Evolutionary conservation across 2,329 filamentous ascomycete genomes (phyloP).

Genomic region (Fusarium acutatum): DNA sequence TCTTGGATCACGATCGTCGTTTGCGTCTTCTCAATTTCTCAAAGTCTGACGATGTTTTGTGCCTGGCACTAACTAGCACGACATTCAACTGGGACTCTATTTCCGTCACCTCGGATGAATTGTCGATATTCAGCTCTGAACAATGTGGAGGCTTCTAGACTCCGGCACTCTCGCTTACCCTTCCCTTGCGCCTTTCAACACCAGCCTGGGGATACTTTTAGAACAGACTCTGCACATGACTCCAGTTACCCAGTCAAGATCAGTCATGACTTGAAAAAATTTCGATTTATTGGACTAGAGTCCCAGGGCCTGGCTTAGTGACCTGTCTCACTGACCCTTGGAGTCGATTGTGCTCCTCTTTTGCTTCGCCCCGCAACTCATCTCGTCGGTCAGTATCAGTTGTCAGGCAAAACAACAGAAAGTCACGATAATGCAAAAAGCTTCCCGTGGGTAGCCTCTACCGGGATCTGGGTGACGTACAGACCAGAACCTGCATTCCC

Average conservation of each 20-base stretch:
- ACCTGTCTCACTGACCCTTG: conserved; percentile 9
- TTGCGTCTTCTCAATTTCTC: not conserved
- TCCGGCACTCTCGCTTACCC: conserved; percentile 1
- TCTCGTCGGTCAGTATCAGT: not conserved
- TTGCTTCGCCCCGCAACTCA: conserved; percentile 14
- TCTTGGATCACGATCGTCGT: not conserved
- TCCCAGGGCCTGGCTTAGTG: not conserved
- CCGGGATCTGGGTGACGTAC: conserved; percentile 35
- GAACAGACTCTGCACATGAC: conserved; percentile 34
- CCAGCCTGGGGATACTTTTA: not conserved
- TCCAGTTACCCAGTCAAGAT: conserved; percentile 26
- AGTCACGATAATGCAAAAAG: conserved; percentile 37
- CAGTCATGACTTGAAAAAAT: conserved; percentile 35
- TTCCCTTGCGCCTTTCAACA: conserved; percentile 4
- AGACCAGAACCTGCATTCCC: conserved; percentile 24
- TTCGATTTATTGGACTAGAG: conserved; percentile 8
- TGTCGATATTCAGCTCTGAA: not conserved
- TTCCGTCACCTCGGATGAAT: conserved; percentile 36
- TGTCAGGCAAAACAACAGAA: conserved; percentile 21
- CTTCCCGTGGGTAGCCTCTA: conserved; percentile 33
- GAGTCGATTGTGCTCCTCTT: not conserved
- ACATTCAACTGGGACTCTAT: conserved; percentile 21
- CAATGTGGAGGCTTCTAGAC: conserved; percentile 19
- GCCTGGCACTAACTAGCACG: not conserved
- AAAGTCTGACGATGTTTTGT: not conserved